Conservation (phyloP, 306 rosid genomes). For the Cicer chorassanicum region DNA sequence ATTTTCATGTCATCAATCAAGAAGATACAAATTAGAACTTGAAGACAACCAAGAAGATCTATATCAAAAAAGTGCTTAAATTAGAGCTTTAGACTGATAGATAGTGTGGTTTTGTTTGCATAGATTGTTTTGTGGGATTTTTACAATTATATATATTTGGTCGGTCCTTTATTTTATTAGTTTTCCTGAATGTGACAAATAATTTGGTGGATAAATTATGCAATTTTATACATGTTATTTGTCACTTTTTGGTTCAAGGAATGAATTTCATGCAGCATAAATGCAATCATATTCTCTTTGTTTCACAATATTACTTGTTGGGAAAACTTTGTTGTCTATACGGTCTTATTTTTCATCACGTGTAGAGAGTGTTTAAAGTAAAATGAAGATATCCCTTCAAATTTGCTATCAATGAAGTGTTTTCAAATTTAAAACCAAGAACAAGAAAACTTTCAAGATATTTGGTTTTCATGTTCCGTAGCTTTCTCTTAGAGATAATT, state of each 20-base stretch:
- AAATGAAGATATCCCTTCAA: neutral
- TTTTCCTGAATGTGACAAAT: conserved; percentile 57
- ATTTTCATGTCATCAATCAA: conserved; percentile 42
- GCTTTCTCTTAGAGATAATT: neutral
- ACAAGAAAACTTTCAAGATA: neutral
- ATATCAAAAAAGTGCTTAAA: conserved; percentile 43
- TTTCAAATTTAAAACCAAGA: neutral
- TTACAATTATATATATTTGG: conserved; percentile 52
- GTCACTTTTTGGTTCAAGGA: conserved; percentile 22
- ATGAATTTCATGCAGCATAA: conserved; percentile 38
- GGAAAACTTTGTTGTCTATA: neutral
- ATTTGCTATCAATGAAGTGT: neutral
- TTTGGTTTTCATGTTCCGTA: neutral
- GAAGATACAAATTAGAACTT: conserved; percentile 38
- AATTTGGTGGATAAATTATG: conserved; percentile 57
- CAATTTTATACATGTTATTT: conserved; percentile 52
- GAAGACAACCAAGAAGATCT: conserved; percentile 54
- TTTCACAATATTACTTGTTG: conserved; percentile 3
- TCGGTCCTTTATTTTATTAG: conserved; percentile 50
- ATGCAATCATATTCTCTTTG: conserved; percentile 29
- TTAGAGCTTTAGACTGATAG: conserved; percentile 57
- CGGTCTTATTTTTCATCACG: neutral
- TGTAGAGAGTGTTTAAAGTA: neutral
- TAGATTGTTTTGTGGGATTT: conserved; percentile 67
- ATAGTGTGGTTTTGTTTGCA: conserved; percentile 53